Evolutionary conservation across 805 yeast species (phyloP).

Genomic region (Komagataella phaffii): DNA sequence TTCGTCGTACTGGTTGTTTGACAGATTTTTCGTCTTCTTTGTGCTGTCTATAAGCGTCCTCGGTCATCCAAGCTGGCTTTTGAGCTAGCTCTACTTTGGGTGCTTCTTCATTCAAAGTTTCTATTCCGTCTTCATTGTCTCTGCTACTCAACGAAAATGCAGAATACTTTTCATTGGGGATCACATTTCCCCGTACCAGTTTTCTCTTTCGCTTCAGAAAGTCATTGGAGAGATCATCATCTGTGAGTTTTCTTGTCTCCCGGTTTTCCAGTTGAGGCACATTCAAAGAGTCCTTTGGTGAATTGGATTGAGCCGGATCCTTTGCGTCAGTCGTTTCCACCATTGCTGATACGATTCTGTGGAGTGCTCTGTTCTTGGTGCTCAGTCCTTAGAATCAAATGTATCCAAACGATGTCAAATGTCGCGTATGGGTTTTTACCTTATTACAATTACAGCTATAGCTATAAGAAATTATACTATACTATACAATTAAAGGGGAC

Average conservation of each 20-base stretch:
- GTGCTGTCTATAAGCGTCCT: constrained; percentile 12
- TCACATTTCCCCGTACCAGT: background rate
- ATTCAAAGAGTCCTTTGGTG: background rate
- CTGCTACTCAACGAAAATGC: background rate
- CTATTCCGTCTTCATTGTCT: background rate
- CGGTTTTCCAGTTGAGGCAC: background rate
- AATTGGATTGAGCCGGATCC: background rate
- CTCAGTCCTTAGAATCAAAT: background rate
- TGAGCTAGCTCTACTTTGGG: background rate
- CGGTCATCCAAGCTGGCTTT: constrained; percentile 22
- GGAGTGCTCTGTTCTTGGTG: background rate
- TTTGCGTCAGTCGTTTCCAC: background rate
- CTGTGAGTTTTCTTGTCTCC: background rate
- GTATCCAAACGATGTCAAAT: background rate
- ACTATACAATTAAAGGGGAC: no score
- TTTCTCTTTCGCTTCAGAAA: background rate
- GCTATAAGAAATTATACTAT: no score
- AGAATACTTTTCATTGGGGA: background rate
- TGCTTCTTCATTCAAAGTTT: background rate
- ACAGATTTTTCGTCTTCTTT: constrained; percentile 5
- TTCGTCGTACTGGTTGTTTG: constrained; percentile 12
- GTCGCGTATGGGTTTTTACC: background rate
- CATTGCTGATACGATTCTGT: background rate
- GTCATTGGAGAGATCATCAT: background rate
- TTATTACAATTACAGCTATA: no score